These are phyloP conservation scores for Mallotus repandus DNA, from an alignment of 441 rosid genomes.

Conservation along the genomic window DNA sequence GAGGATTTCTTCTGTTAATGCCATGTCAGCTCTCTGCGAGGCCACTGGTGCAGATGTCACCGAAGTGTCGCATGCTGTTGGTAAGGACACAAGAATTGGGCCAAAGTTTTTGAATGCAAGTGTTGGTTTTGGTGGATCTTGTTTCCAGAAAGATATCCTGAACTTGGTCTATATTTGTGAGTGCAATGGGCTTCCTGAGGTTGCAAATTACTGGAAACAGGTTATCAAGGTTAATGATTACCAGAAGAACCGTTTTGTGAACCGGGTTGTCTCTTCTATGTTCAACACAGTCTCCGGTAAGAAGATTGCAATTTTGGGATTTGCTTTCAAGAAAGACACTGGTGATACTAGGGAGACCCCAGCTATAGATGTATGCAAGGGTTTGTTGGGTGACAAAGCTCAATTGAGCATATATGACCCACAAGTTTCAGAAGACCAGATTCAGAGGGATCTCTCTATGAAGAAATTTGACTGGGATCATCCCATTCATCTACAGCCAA, in stretches of 20 bases:
- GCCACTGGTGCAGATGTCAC: slow-evolving; percentile 81
- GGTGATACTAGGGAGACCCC: slow-evolving; percentile 93
- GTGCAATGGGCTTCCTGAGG: slow-evolving; percentile 87
- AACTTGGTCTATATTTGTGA: slow-evolving; percentile 81
- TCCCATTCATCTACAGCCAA: slow-evolving; percentile 79
- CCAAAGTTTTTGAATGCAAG: slow-evolving; percentile 79
- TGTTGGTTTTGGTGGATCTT: slow-evolving; percentile 88
- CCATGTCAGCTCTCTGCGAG: slow-evolving; percentile 90
- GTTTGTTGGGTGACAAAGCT: slow-evolving; percentile 85
- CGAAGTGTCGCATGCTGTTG: slow-evolving; percentile 69
- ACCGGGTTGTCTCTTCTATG: slow-evolving; percentile 80
- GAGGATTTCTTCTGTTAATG: slow-evolving; percentile 86
- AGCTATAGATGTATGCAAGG: slow-evolving; percentile 86
- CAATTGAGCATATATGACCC: slow-evolving; percentile 80
- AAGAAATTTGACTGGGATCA: slow-evolving; percentile 89
- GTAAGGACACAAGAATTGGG: slow-evolving; percentile 74
- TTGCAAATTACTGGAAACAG: slow-evolving; percentile 84
- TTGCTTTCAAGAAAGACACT: slow-evolving; percentile 88
- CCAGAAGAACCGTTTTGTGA: slow-evolving; percentile 76
- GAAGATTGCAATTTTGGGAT: slow-evolving; percentile 72
- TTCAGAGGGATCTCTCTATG: slow-evolving; percentile 83
- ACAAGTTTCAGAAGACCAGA: slow-evolving; percentile 83
- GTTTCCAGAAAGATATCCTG: slow-evolving; percentile 84
- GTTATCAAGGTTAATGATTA: slow-evolving; percentile 87
- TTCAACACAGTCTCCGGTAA: slow-evolving; percentile 80